A percentile compares a stretch with the other conserved stretches of the same genome.
These are phyloP conservation scores for Hygrophorus pudorinus DNA, from an alignment of 768 basidiomycete genomes.

Conservation along the genomic window DNA sequence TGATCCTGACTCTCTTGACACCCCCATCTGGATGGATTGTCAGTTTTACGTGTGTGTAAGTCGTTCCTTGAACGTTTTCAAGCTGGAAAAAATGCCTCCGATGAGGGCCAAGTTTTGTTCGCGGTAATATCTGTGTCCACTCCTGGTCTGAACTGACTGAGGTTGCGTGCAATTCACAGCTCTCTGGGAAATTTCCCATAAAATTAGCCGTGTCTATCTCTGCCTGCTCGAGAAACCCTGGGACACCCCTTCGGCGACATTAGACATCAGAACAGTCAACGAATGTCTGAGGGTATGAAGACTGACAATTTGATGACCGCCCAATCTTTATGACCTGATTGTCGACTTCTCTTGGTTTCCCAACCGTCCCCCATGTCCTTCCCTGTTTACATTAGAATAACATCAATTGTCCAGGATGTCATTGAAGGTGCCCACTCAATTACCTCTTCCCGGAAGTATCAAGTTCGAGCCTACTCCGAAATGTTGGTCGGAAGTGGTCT, in stretches of 20 bases:
- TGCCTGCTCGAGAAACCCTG: constrained; percentile 62
- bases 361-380: constrained; percentile 97
- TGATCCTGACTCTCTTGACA: constrained; percentile 81
- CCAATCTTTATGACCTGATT: constrained; percentile 82
- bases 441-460: constrained; percentile 76
- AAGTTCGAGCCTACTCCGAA: constrained; percentile 89
- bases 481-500: constrained; percentile 87
- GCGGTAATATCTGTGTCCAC: constrained; percentile 71
- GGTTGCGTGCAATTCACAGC: constrained; percentile 67
- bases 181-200: constrained; percentile 92
- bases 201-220: constrained; percentile 95
- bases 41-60: constrained; percentile 77
- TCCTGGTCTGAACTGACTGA: constrained; percentile 31
- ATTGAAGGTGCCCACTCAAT: neutral
- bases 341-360: constrained; percentile 90
- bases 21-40: constrained; percentile 95
- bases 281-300: constrained; percentile 1
- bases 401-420: neutral
- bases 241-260: constrained; percentile 45
- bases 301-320: constrained; percentile 80
- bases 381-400: constrained; percentile 16
- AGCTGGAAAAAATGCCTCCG: constrained; percentile 84
- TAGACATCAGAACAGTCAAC: neutral
- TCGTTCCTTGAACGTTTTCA: constrained; percentile 43
- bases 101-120: constrained; percentile 81